A percentile compares a stretch with the other conserved stretches of the same genome.
Conservation (phyloP, 2,329 filamentous ascomycete genomes). For the Sarocladiaceae sp. region DNA sequence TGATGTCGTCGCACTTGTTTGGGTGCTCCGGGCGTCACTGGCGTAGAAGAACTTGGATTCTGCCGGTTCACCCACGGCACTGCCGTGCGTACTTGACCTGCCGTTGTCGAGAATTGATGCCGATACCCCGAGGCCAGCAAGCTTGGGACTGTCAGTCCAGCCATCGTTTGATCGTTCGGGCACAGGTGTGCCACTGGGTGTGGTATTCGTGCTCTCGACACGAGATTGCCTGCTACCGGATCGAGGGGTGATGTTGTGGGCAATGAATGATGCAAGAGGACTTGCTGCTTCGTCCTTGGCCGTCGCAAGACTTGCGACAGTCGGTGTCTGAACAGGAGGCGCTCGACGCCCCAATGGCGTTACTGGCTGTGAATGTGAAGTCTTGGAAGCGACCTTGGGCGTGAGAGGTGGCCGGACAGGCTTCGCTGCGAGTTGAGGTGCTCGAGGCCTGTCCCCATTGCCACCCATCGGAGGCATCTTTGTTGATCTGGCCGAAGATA, state of each 20-base stretch:
- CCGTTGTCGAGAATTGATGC: conserved; percentile 25
- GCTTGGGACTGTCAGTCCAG: conserved; percentile 33
- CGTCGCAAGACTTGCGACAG: conserved; percentile 7
- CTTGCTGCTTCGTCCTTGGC: conserved; percentile 47
- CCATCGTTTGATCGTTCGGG: conserved; percentile 35
- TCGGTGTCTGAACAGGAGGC: not conserved
- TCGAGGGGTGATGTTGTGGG: conserved; percentile 71
- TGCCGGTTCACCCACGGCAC: conserved; percentile 21
- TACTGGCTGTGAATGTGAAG: conserved; percentile 23
- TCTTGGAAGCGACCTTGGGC: conserved; percentile 49
- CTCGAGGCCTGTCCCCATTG: conserved; percentile 52
- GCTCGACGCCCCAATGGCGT: conserved; percentile 36
- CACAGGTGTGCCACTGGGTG: conserved; percentile 59
- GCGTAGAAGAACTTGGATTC: conserved; percentile 84
- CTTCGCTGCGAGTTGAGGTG: conserved; percentile 63
- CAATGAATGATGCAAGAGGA: conserved; percentile 49
- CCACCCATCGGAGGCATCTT: conserved; percentile 45
- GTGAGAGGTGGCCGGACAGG: conserved; percentile 46
- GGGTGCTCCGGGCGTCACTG: conserved; percentile 57
- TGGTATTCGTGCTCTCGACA: conserved; percentile 63
- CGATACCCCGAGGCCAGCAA: conserved; percentile 26
- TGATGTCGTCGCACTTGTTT: conserved; percentile 14
- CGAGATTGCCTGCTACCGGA: conserved; percentile 69
- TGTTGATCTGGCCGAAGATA: conserved; percentile 4
- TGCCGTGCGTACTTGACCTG: conserved; percentile 20